Evolutionary conservation across 176 grass and related monocot species (phyloP).

Genomic region (Ensete ventricosum): DNA sequence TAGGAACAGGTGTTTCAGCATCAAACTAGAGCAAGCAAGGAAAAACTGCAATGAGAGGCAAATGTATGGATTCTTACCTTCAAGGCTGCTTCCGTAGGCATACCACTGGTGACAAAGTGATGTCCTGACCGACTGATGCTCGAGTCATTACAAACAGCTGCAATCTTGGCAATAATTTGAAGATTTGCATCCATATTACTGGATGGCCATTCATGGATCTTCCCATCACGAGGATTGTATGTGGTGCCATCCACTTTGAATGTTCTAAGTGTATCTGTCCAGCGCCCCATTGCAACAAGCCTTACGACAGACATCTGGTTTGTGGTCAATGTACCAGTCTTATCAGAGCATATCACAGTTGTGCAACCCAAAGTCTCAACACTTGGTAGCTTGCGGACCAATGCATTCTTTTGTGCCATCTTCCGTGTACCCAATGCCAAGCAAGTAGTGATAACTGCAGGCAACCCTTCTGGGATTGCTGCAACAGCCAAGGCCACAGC

Average conservation of each 20-base stretch:
- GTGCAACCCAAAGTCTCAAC: slow-evolving; percentile 95
- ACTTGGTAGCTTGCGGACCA: slow-evolving; percentile 84
- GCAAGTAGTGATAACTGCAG: slow-evolving; percentile 91
- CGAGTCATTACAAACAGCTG: slow-evolving; percentile 81
- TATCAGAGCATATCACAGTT: slow-evolving; percentile 92
- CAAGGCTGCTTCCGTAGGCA: slow-evolving; percentile 80
- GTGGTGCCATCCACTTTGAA: slow-evolving; percentile 88
- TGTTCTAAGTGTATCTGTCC: slow-evolving; percentile 29
- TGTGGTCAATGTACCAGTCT: slow-evolving; percentile 81
- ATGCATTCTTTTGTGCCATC: slow-evolving; percentile 94
- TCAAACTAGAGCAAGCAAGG: neutral
- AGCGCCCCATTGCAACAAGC: slow-evolving; percentile 46
- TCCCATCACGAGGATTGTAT: slow-evolving; percentile 66
- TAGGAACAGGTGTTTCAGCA: neutral
- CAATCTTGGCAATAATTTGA: slow-evolving; percentile 70
- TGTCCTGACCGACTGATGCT: slow-evolving; percentile 46
- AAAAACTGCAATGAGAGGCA: neutral
- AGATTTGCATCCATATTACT: slow-evolving; percentile 66
- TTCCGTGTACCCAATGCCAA: slow-evolving; percentile 80
- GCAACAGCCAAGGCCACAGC: slow-evolving; percentile 86
- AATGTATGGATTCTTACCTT: slow-evolving; percentile 43
- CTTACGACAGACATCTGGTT: slow-evolving; percentile 85
- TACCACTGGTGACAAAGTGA: slow-evolving; percentile 71
- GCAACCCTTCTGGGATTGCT: slow-evolving; percentile 74
- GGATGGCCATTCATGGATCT: slow-evolving; percentile 53